Conservation (phyloP, 2,329 filamentous ascomycete species). For the Phyllosticta capitalensis region DNA sequence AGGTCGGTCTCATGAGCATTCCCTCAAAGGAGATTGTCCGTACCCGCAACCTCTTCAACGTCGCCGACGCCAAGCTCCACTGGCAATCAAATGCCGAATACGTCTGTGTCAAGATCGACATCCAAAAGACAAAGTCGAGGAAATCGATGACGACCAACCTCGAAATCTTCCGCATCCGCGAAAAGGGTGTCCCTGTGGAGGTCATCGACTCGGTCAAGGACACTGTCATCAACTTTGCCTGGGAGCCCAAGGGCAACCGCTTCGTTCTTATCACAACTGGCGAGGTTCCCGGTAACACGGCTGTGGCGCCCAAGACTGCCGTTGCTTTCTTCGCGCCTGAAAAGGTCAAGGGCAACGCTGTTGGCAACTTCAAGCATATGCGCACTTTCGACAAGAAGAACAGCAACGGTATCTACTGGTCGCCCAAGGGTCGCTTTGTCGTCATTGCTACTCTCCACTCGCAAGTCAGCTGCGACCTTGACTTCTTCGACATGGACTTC, state of each 20-base stretch:
- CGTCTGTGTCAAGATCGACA: constrained; percentile 94
- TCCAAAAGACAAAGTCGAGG: constrained; percentile 93
- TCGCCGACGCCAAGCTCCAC: constrained; percentile 94
- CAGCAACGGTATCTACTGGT: constrained; percentile 99
- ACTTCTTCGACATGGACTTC: constrained; percentile 97
- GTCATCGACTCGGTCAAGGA: constrained; percentile 97
- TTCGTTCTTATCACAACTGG: constrained; percentile 96
- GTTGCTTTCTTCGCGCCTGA: constrained; percentile 96
- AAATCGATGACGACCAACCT: constrained; percentile 95
- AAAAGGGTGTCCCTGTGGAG: constrained; percentile 97
- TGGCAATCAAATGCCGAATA: constrained; percentile 95
- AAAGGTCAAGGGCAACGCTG: constrained; percentile 70
- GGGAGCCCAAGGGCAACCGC: constrained; percentile 95
- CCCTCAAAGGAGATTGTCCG: constrained; percentile 90
- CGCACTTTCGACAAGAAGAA: constrained; percentile 98
- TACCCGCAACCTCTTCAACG: constrained; percentile 94
- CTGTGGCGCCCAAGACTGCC: constrained; percentile 84
- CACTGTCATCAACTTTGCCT: constrained; percentile 98
- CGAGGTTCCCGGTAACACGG: constrained; percentile 67
- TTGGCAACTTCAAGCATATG: constrained; percentile 94
- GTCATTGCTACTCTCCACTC: constrained; percentile 89
- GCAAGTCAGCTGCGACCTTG: constrained; percentile 86
- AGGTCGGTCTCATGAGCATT: constrained; percentile 92
- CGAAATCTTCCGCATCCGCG: constrained; percentile 93
- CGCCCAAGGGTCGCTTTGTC: constrained; percentile 87